Base-by-base conservation (phyloP, 805 yeast species). In the Saccharomycopsis sp. region DNA sequence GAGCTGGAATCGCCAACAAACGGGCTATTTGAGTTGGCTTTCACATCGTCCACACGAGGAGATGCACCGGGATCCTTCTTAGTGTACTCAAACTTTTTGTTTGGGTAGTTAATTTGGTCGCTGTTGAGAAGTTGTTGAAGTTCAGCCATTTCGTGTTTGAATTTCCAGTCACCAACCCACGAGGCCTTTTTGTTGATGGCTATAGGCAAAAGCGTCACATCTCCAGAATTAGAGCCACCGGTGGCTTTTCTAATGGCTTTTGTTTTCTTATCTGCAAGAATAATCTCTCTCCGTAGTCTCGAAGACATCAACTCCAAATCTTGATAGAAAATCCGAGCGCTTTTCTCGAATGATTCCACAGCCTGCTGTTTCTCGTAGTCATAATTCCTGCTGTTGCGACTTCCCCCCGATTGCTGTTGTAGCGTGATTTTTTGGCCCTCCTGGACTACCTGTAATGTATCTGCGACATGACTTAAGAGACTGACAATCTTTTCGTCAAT, bases 121-220 rank as follows among this genome's bases (percentile, higher is more conserved):
- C 57, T 54, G 9, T 54, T 51, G 18, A 71, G 53, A 12, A 73
- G 60, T n/a, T 62, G 50, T 41, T 72, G 71, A 54, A 76, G 56
- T 2, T 65, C 66, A 15, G 64, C 64, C 55, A 83, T 60, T 63
- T 82, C 83, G 50, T 75, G 77, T 8, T 73, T 70, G 53, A 86
- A 72, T 67, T 86, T 85, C 62, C 73, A 77, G 46, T 73, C 72
- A 1, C 91, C 90, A 29, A 85, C 77, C 72, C 80, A 77, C 3
- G 88, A 81, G 40, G 90, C 89, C 71, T 85, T 85, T 62, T 84
- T 84, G 54, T 84, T 86, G 23, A 87, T 80, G 48, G 79, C 76
- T 2, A 87, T 78, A 1, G 96, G 94, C 24, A 87, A 73, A 46
- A 87, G 79, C 72, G 79, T 79, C 20, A 79, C 67, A n/a, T 71